A percentile compares a stretch with the other conserved stretches of the same genome.
These are phyloP conservation scores for Xerocomellus chrysenteron DNA, from an alignment of 768 basidiomycete species.

Conservation along the genomic window DNA sequence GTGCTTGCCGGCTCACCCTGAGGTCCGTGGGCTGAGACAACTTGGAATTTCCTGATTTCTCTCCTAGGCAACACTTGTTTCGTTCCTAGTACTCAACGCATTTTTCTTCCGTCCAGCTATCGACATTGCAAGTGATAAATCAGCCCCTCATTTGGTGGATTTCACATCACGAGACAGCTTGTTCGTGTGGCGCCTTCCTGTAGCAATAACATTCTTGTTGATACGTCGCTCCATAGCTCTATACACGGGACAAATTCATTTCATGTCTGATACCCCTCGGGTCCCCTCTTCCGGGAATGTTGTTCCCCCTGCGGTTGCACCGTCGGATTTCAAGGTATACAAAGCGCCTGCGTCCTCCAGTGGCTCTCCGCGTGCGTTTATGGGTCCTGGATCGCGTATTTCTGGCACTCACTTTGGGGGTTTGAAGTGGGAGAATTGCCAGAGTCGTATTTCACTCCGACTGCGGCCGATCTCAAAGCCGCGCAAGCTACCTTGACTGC, in stretches of 20 bases:
- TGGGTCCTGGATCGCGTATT: not conserved
- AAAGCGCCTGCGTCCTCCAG: constrained; percentile 39
- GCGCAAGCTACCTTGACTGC: constrained; percentile 64
- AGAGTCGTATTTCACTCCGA: constrained; percentile 75
- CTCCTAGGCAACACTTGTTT: not conserved
- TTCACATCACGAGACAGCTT: constrained; percentile 2
- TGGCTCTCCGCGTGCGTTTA: constrained; percentile 35
- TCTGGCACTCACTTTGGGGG: constrained; percentile 1
- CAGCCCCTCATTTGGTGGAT: not conserved
- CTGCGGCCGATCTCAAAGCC: constrained; percentile 64
- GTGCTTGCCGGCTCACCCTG: constrained; percentile 75
- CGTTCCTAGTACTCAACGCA: constrained; percentile 5
- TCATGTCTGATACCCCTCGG: constrained; percentile 28
- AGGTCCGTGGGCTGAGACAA: constrained; percentile 72
- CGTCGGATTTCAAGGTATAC: constrained; percentile 47
- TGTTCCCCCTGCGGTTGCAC: not conserved
- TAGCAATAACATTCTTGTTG: constrained; percentile 14
- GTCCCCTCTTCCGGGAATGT: not conserved
- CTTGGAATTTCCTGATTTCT: constrained; percentile 46
- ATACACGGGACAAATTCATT: constrained; percentile 10
- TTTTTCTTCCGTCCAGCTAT: not conserved
- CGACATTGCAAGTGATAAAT: not conserved
- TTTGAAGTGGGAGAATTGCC: constrained; percentile 50
- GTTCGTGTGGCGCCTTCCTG: constrained; percentile 11
- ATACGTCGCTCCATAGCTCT: constrained; percentile 17